Conservation (phyloP, 2,329 filamentous ascomycete genomes). For the Tolypocladium cylindrosporum region DNA sequence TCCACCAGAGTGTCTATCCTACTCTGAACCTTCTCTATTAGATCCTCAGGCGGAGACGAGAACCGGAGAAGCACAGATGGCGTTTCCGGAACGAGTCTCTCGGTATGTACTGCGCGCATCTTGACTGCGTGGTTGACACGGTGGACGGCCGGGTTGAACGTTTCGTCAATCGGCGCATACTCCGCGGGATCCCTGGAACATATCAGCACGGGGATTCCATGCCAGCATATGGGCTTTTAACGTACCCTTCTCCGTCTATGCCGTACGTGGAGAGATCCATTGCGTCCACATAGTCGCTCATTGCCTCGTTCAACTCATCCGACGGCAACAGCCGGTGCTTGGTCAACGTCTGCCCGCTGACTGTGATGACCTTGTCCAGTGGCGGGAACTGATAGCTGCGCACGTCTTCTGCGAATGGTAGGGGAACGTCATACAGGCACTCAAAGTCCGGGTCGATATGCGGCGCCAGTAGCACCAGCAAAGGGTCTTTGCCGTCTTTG, state of each 20-base stretch:
- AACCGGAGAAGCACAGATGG: constrained; percentile 61
- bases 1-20: constrained; percentile 56
- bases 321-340: constrained; percentile 78
- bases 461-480: constrained; percentile 70
- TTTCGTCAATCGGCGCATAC: constrained; percentile 69
- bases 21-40: constrained; percentile 46
- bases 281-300: constrained; percentile 84
- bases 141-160: constrained; percentile 79
- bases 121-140: constrained; percentile 79
- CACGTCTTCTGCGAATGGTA: constrained; percentile 90
- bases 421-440: constrained; percentile 77
- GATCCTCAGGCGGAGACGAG: constrained; percentile 58
- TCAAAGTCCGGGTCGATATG: constrained; percentile 70
- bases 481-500: constrained; percentile 73
- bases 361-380: constrained; percentile 74
- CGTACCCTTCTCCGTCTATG: constrained; percentile 65
- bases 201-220: neutral
- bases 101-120: constrained; percentile 66
- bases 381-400: constrained; percentile 87
- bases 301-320: constrained; percentile 63
- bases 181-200: constrained; percentile 41
- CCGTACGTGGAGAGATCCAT: constrained; percentile 76
- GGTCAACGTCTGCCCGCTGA: constrained; percentile 70
- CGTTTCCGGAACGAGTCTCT: constrained; percentile 50
- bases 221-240: neutral